A percentile compares a stretch with the other conserved stretches of the same genome.
Conservation (phyloP, 2,329 filamentous ascomycete species). For the Aspergillus novoparasiticus region DNA sequence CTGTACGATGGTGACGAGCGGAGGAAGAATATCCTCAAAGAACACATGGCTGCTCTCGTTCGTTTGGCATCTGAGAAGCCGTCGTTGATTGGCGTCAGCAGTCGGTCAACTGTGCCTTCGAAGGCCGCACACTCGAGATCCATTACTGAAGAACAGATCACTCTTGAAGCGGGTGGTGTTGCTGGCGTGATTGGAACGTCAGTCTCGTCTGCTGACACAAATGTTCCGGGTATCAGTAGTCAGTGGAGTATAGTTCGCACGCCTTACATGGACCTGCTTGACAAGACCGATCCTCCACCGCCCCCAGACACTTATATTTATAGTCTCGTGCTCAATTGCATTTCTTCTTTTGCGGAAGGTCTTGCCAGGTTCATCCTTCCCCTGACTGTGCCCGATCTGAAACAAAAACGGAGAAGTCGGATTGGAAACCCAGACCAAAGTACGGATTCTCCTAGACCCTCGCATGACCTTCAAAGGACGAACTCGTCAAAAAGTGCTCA, state of each 20-base stretch:
- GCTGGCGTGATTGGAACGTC: conserved; percentile 81
- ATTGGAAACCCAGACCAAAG: conserved; percentile 41
- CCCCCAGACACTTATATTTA: conserved; percentile 95
- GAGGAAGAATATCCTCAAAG: conserved; percentile 75
- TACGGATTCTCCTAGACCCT: conserved; percentile 32
- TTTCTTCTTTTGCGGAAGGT: conserved; percentile 87
- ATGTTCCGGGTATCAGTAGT: conserved; percentile 75
- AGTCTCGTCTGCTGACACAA: conserved; percentile 66
- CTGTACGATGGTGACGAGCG: conserved; percentile 75
- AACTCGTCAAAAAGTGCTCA: conserved; percentile 29
- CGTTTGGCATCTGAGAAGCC: conserved; percentile 90
- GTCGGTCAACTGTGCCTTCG: conserved; percentile 81
- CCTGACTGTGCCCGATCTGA: conserved; percentile 77
- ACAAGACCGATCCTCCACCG: conserved; percentile 81
- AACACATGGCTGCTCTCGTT: conserved; percentile 86
- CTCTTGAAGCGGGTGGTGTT: conserved; percentile 84
- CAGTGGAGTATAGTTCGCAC: conserved; percentile 89
- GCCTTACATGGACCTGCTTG: conserved; percentile 89
- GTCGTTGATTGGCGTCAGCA: conserved; percentile 80
- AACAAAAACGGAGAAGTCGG: conserved; percentile 50
- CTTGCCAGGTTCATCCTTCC: conserved; percentile 92
- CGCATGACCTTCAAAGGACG: conserved; percentile 34
- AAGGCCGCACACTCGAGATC: conserved; percentile 60
- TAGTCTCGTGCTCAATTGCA: conserved; percentile 81
- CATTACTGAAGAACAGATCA: conserved; percentile 74